phyloP scores from a whole-genome alignment of 805 yeast species.

The Lipomyces oligophaga region DNA sequence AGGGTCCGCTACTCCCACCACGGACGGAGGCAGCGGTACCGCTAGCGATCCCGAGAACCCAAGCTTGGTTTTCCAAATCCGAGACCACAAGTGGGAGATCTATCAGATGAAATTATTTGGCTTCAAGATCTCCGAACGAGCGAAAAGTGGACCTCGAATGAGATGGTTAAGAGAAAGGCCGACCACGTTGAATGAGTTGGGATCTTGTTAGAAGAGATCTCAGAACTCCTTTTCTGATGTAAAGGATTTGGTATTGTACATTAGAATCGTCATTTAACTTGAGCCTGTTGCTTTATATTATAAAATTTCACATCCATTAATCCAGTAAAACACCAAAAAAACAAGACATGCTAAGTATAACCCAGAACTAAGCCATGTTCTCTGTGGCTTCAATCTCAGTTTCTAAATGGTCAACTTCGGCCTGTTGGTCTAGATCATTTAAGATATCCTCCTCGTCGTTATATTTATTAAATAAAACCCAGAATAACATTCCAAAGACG shows the following conservation, averaged over 20 bases:
- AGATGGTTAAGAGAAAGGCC: slow-evolving; percentile 75
- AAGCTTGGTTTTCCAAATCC: neutral
- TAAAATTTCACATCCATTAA: too few relatives aligned
- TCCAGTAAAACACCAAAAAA: neutral
- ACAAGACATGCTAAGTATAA: neutral
- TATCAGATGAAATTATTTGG: slow-evolving; percentile 82
- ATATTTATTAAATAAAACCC: slow-evolving; percentile 54
- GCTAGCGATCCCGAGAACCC: neutral
- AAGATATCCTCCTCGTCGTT: slow-evolving; percentile 56
- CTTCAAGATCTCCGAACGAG: slow-evolving; percentile 69
- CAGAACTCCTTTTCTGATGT: too few relatives aligned
- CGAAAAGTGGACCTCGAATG: slow-evolving; percentile 90
- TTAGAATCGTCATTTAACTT: too few relatives aligned
- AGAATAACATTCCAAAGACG: slow-evolving; percentile 58
- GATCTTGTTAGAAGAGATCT: neutral
- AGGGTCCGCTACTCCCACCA: slow-evolving; percentile 1
- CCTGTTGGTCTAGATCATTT: slow-evolving; percentile 47
- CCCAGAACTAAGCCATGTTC: slow-evolving; percentile 11
- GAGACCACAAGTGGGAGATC: slow-evolving; percentile 18
- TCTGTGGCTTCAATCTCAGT: slow-evolving; percentile 15
- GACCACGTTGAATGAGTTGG: slow-evolving; percentile 3
- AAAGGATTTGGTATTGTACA: too few relatives aligned
- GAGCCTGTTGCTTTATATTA: too few relatives aligned
- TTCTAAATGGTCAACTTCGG: slow-evolving; percentile 6
- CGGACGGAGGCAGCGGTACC: neutral